phyloP scores from a whole-genome alignment of 768 basidiomycete species.

The Lactarius hengduanensis region DNA sequence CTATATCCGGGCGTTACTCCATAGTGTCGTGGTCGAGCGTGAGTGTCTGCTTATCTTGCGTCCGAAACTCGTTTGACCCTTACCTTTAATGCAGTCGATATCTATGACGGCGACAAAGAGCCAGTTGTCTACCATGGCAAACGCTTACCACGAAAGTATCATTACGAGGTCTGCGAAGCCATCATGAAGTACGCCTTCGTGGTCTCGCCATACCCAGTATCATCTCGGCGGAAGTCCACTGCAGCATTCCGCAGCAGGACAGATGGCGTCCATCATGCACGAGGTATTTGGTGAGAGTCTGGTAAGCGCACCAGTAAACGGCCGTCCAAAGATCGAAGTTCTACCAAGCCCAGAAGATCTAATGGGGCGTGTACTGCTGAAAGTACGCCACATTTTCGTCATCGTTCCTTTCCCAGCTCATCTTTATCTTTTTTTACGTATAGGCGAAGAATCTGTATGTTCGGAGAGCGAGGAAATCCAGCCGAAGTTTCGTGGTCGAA shows the following conservation, averaged over 20 bases:
- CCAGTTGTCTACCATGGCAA: constrained; percentile 89
- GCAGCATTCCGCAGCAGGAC: constrained; percentile 75
- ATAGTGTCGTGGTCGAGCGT: constrained; percentile 96
- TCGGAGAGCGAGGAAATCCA: constrained; percentile 39
- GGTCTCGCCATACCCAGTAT: constrained; percentile 90
- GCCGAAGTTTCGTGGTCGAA: constrained; percentile 39
- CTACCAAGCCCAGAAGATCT: constrained; percentile 87
- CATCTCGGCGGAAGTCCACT: constrained; percentile 92
- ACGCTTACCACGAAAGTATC: constrained; percentile 84
- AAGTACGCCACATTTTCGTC: constrained; percentile 46
- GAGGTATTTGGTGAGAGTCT: constrained; percentile 57
- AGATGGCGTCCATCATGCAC: constrained; percentile 71
- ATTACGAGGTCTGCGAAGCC: constrained; percentile 71
- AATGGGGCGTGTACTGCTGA: constrained; percentile 76
- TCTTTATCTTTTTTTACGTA: neutral
- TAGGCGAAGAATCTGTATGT: constrained; percentile 80
- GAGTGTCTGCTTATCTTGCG: constrained; percentile 34
- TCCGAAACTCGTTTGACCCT: neutral
- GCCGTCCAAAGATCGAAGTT: constrained; percentile 44
- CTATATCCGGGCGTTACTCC: constrained; percentile 87
- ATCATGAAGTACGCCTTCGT: constrained; percentile 89
- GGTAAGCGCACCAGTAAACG: constrained; percentile 49
- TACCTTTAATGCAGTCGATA: constrained; percentile 64
- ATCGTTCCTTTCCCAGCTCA: neutral
- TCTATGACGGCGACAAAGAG: constrained; percentile 83